Base-by-base conservation (phyloP, 331 rosid genomes). In the Dryas integrifolia region DNA sequence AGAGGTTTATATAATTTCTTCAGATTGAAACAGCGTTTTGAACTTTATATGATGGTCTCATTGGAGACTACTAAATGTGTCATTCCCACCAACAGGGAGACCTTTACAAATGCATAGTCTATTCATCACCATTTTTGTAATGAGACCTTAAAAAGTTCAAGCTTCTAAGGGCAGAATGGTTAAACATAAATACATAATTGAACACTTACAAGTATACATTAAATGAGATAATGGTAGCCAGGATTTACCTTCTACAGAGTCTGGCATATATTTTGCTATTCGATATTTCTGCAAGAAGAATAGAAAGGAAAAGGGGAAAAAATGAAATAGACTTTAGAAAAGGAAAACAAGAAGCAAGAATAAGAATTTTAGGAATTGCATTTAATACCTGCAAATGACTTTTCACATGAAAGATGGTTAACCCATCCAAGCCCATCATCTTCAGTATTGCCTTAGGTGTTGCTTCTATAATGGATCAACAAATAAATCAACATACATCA, bases 351-450 rank as follows among this genome's bases (percentile, higher is more conserved):
- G 55, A 44, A 15, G 24, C 8, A 75, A 26, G 14, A 21, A 47
- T 4, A 13, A 69, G 18, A 39, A 39, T 6, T 9, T n/a, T 24
- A 60, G 53, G 66, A 67, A 72, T 57, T 47, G 26, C 49, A 7
- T 49, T 38, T 24, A 3, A 21, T 50, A 87, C 91, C 89, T 87
- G 98, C 86, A 94, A 81, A 88, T 94, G 97, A 72, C 97, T 94
- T 83, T 94, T 94, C 9, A 94, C 82, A 80, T 91, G 98, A 68
- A 81, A 88, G 65, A 91, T 94, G 58, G 98, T 94, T 74, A 94
- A 80, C 74, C 90, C 96, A 60, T 86, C 86, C 15, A 94, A 81
- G 7, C 84, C 86, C 98, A 94, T 94, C 79, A 89, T 84, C 87
- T 79, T 91, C 35, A 91, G 65, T 82, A 94, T 82, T 69, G 90